Percentiles rank a stretch among this genome's conserved stretches.
Evolutionary conservation across 139 green algal species (phyloP).

Genomic region (Tetradesmus obliquus): DNA sequence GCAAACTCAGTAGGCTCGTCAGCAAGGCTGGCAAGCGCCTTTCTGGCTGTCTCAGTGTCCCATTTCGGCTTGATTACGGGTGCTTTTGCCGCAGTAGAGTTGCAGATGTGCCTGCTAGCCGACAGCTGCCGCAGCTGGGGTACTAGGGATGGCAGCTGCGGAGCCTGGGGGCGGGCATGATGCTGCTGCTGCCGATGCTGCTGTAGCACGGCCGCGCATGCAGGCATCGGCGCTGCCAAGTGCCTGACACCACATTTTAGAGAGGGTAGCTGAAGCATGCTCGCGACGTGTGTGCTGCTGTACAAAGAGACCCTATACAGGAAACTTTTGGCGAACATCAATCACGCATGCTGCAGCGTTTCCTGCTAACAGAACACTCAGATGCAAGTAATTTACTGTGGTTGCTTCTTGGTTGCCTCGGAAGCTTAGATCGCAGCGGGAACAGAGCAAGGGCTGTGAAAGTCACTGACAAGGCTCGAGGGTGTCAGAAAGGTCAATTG

Average conservation of each 20-base stretch:
- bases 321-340: slow-evolving; percentile 2
- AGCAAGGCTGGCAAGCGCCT: slow-evolving; percentile 30
- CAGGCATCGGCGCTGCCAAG: not conserved
- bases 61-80: slow-evolving; percentile 37
- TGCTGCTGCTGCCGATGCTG: slow-evolving; percentile 20
- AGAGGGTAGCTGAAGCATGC: not conserved
- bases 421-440: not conserved
- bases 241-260: not conserved
- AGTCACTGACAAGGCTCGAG: not conserved
- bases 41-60: slow-evolving; percentile 34
- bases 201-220: slow-evolving; percentile 3
- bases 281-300: not conserved
- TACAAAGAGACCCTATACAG: not conserved
- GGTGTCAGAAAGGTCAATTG: not conserved
- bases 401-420: not conserved
- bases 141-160: not conserved
- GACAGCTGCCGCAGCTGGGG: not conserved
- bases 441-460: not conserved
- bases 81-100: slow-evolving; percentile 1
- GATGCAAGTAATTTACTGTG: too few species aligned
- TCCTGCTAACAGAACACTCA: too few species aligned
- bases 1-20: slow-evolving; percentile 34
- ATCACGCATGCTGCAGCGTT: not conserved
- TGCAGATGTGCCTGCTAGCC: slow-evolving; percentile 10
- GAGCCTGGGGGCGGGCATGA: not conserved